Conservation (phyloP, 2,329 filamentous ascomycete genomes). For the Penicillium sp. region DNA sequence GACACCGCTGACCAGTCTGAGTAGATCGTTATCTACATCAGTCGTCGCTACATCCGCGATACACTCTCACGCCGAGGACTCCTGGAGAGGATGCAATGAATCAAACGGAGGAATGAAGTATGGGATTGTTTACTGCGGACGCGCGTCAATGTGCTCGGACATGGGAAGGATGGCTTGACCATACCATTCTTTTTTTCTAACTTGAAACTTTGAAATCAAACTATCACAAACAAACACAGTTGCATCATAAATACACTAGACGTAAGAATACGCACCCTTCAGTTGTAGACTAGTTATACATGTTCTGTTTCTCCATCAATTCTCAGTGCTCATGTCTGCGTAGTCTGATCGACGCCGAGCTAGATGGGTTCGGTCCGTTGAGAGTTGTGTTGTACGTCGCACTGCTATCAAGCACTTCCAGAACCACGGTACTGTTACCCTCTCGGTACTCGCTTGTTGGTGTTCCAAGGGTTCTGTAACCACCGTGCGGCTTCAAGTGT, state of each 20-base stretch:
- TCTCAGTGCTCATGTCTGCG: background rate
- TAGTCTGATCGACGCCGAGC: background rate
- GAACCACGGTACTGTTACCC: background rate
- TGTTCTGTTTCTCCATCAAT: no score
- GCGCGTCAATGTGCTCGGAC: background rate
- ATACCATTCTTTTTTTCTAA: background rate
- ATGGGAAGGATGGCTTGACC: background rate
- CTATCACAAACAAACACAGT: background rate
- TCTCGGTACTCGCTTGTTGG: constrained; percentile 1
- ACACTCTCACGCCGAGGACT: no score
- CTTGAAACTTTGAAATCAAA: background rate
- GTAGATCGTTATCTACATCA: background rate
- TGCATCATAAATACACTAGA: background rate
- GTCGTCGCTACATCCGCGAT: no score
- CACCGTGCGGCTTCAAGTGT: background rate
- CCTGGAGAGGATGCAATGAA: background rate
- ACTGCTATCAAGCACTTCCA: background rate
- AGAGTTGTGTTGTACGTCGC: constrained; percentile 1
- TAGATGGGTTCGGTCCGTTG: background rate
- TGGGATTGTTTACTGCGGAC: background rate
- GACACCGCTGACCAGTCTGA: background rate
- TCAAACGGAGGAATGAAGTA: no score
- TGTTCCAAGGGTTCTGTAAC: background rate
- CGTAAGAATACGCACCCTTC: background rate
- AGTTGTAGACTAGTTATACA: background rate